Evolutionary conservation across 106 monocot species (phyloP).

Genomic region (Platanthera zijinensis): DNA sequence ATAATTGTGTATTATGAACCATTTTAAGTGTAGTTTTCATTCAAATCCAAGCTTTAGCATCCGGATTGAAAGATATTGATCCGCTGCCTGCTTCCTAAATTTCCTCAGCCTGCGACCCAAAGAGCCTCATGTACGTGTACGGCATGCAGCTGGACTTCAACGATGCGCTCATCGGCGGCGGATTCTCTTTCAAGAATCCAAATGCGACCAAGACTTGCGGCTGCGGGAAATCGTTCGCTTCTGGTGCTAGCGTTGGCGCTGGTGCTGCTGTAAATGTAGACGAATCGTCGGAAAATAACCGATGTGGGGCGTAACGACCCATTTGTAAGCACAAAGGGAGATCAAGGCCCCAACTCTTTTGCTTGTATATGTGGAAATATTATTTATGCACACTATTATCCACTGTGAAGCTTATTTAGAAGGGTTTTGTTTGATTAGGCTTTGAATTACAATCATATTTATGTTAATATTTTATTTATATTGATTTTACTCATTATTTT

Average conservation of each 20-base stretch:
- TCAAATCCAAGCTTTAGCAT: neutral
- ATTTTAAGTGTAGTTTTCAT: neutral
- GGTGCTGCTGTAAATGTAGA: conserved; percentile 29
- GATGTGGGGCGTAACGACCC: neutral
- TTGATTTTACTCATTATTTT: too few species aligned
- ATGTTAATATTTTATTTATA: too few species aligned
- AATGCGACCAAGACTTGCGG: conserved; percentile 94
- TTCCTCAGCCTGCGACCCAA: conserved; percentile 89
- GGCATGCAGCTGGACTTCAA: conserved; percentile 97
- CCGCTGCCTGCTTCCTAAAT: neutral
- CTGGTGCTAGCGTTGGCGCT: conserved; percentile 23
- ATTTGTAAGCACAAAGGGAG: neutral
- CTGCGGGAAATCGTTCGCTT: conserved; percentile 91
- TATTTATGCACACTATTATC: neutral
- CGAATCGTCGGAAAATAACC: neutral
- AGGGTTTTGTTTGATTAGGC: neutral
- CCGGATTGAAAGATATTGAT: neutral
- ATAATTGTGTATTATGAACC: neutral
- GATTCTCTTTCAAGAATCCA: conserved; percentile 94
- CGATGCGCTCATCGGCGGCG: conserved; percentile 91
- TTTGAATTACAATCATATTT: neutral
- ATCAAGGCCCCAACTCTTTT: neutral
- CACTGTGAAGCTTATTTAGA: neutral
- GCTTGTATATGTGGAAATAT: neutral
- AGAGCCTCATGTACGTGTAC: conserved; percentile 86